Percentiles rank a stretch among this genome's conserved stretches.
Conservation (phyloP, 2,329 filamentous ascomycete genomes). For the Bipolaris cookei region DNA sequence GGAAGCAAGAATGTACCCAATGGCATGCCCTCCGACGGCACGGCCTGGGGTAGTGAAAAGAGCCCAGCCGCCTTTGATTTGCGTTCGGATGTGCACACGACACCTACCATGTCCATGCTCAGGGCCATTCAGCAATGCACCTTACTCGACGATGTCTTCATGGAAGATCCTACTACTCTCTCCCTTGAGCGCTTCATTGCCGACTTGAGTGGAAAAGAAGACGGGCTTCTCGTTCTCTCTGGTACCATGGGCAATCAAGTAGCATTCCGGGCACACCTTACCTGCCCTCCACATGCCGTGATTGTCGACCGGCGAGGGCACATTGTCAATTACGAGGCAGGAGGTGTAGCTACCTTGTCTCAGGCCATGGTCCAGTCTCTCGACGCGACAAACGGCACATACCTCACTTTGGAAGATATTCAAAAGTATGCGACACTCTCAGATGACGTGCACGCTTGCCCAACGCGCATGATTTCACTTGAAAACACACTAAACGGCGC, state of each 20-base stretch:
- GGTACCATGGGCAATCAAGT: conserved; percentile 97
- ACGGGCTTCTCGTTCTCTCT: conserved; percentile 79
- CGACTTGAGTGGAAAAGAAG: conserved; percentile 74
- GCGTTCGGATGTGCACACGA: conserved; percentile 54
- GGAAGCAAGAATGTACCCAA: conserved; percentile 26
- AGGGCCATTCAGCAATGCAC: conserved; percentile 75
- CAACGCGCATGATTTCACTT: conserved; percentile 79
- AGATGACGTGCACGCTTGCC: conserved; percentile 77
- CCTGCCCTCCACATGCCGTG: conserved; percentile 79
- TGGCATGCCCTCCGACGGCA: conserved; percentile 19
- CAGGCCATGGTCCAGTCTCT: conserved; percentile 74
- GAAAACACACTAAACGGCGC: conserved; percentile 86
- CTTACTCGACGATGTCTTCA: conserved; percentile 82
- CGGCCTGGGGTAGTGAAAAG: conserved; percentile 49
- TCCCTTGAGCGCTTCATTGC: conserved; percentile 78
- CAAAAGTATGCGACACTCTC: conserved; percentile 67
- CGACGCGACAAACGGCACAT: conserved; percentile 70
- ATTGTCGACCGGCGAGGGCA: conserved; percentile 81
- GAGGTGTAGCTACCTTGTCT: conserved; percentile 72
- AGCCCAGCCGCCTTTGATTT: conserved; percentile 64
- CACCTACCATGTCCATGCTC: conserved; percentile 71
- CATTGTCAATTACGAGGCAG: conserved; percentile 73
- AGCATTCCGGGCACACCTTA: conserved; percentile 76
- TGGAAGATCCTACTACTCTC: conserved; percentile 79
- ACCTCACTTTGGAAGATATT: conserved; percentile 80